These are phyloP conservation scores for Alternaria brassicicola DNA, from an alignment of 2,329 filamentous ascomycete species.

Conservation along the genomic window DNA sequence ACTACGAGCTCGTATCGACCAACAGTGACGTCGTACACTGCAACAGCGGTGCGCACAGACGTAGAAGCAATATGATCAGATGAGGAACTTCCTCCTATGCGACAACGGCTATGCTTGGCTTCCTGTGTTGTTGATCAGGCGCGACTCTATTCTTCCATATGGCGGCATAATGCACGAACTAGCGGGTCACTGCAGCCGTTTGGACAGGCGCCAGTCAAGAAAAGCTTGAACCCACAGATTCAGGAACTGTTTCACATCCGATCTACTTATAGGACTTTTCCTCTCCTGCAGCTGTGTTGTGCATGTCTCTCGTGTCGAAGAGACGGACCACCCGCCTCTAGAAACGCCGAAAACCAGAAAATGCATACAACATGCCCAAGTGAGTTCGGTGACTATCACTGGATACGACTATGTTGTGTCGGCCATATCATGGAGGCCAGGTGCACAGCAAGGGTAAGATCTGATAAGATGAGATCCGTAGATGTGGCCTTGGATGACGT, in stretches of 20 bases:
- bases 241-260: conserved; percentile 4
- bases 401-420: not conserved
- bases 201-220: conserved; percentile 13
- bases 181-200: conserved; percentile 26
- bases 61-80: not conserved
- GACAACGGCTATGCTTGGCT: not conserved
- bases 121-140: conserved; percentile 1
- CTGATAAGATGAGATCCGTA: conserved; percentile 28
- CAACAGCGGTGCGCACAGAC: not conserved
- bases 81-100: not conserved
- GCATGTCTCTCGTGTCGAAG: not conserved
- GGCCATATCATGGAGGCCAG: not conserved
- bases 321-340: not conserved
- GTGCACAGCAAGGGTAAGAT: conserved; percentile 15
- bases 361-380: not conserved
- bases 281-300: not conserved
- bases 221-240: conserved; percentile 22
- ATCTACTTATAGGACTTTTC: not conserved
- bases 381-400: not conserved
- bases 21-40: not conserved
- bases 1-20: not conserved
- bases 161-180: conserved; percentile 25
- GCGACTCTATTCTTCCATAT: conserved; percentile 9
- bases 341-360: fast-evolving
- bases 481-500: conserved; percentile 27